phyloP scores from a whole-genome alignment of 176 grass and related monocot species.

The Pontederia paniculata region DNA sequence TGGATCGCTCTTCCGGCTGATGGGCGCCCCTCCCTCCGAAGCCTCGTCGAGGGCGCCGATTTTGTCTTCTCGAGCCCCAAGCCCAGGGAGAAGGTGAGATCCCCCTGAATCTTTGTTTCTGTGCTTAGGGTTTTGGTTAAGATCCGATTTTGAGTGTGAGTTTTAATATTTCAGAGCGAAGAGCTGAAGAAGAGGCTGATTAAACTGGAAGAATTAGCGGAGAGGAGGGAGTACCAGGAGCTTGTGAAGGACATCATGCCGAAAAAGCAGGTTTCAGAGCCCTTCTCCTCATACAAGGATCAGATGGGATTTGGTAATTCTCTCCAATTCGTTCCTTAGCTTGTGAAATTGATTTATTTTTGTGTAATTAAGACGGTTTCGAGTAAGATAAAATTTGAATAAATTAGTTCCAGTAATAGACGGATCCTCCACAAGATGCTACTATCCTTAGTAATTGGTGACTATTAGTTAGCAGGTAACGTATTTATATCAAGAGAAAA shows the following conservation, averaged over 20 bases:
- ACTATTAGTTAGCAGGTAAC: too few species aligned
- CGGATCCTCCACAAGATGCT: too few species aligned
- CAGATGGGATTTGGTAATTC: conserved; percentile 82
- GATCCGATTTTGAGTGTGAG: background rate
- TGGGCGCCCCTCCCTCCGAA: conserved; percentile 44
- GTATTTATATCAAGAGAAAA: too few species aligned
- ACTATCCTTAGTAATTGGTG: too few species aligned
- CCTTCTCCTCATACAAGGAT: conserved; percentile 92
- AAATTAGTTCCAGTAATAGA: too few species aligned
- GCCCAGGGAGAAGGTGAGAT: conserved; percentile 58
- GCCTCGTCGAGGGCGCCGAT: conserved; percentile 34
- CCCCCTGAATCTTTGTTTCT: background rate
- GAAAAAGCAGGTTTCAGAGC: conserved; percentile 42
- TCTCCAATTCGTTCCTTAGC: background rate
- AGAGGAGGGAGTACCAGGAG: conserved; percentile 72
- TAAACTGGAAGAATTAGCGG: conserved; percentile 66
- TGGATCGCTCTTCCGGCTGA: conserved; percentile 41
- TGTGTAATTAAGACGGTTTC: too few species aligned
- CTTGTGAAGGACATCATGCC: conserved; percentile 64
- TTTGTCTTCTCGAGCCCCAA: conserved; percentile 61
- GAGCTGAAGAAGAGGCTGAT: conserved; percentile 77
- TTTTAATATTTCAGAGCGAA: conserved; percentile 40
- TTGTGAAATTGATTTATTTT: too few species aligned
- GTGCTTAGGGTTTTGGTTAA: background rate
- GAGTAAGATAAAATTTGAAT: too few species aligned